phyloP scores from a whole-genome alignment of 2,329 filamentous ascomycete species.

The Xylogone sp. region DNA sequence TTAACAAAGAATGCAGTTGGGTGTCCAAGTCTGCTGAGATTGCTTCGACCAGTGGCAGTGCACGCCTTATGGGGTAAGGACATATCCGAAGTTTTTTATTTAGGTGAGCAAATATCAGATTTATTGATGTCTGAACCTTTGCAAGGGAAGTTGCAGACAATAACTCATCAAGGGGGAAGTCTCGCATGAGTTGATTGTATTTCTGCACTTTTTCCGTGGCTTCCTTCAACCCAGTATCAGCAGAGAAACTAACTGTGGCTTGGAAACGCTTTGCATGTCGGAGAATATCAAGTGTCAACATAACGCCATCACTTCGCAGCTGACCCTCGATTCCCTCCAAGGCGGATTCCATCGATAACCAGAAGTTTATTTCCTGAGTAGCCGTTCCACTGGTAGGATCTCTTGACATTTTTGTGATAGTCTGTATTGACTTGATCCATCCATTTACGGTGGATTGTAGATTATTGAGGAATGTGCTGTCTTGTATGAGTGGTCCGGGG shows the following conservation, averaged over 20 bases:
- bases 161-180: slow-evolving; percentile 93
- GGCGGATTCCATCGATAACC: slow-evolving; percentile 94
- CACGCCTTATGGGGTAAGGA: slow-evolving; percentile 88
- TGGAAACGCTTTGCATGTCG: slow-evolving; percentile 98
- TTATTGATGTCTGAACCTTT: slow-evolving; percentile 85
- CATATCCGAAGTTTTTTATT: slow-evolving; percentile 98
- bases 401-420: slow-evolving; percentile 89
- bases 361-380: slow-evolving; percentile 98
- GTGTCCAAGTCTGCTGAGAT: slow-evolving; percentile 92
- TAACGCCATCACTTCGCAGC: slow-evolving; percentile 82
- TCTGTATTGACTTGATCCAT: slow-evolving; percentile 98
- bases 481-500: slow-evolving; percentile 69
- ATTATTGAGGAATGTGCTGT: slow-evolving; percentile 89
- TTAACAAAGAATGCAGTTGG: slow-evolving; percentile 79
- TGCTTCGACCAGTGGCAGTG: slow-evolving; percentile 90
- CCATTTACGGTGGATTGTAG: slow-evolving; percentile 91
- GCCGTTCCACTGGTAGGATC: slow-evolving; percentile 76
- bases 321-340: slow-evolving; percentile 89
- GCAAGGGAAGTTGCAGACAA: slow-evolving; percentile 84
- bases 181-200: slow-evolving; percentile 98
- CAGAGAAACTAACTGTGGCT: slow-evolving; percentile 92
- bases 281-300: slow-evolving; percentile 87
- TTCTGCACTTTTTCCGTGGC: slow-evolving; percentile 95
- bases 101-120: slow-evolving; percentile 86
- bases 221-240: slow-evolving; percentile 94